Evolutionary conservation across 805 yeast genomes (phyloP).

Genomic region (Barnettozyma sp.): DNA sequence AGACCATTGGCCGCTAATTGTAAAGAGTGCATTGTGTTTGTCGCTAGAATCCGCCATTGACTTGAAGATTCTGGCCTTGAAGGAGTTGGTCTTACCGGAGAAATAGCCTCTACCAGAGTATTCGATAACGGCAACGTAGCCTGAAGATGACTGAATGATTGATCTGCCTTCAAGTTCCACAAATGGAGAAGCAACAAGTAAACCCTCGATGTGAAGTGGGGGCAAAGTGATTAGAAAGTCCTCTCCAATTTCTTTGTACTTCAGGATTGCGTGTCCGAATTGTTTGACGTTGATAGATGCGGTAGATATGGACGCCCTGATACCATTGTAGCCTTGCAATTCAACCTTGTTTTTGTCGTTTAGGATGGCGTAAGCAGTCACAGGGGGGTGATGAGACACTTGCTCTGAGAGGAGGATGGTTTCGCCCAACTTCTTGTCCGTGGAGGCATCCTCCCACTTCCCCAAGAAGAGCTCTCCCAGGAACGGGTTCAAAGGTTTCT

Average conservation of each 20-base stretch:
- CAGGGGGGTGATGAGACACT: constrained; percentile 96
- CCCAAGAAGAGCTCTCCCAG: constrained; percentile 93
- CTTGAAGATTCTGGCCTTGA: constrained; percentile 75
- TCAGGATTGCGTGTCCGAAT: constrained; percentile 81
- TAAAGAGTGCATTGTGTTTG: constrained; percentile 60
- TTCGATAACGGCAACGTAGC: constrained; percentile 66
- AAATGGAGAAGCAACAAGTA: constrained; percentile 84
- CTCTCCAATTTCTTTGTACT: constrained; percentile 56
- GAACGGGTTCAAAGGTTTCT: constrained; percentile 95
- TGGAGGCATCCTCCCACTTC: constrained; percentile 59
- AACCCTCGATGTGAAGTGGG: constrained; percentile 90
- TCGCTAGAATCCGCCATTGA: constrained; percentile 44
- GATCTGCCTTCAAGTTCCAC: constrained; percentile 90
- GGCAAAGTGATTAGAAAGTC: constrained; percentile 81
- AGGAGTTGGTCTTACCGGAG: constrained; percentile 88
- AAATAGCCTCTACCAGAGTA: constrained; percentile 93
- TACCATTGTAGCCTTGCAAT: constrained; percentile 85
- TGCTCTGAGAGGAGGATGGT: constrained; percentile 82
- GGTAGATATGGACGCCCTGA: constrained; percentile 76
- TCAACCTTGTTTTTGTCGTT: constrained; percentile 63
- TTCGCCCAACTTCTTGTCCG: constrained; percentile 55
- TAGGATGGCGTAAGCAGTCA: constrained; percentile 82
- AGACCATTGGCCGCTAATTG: constrained; percentile 91
- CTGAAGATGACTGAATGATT: constrained; percentile 76
- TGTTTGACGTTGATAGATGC: constrained; percentile 83